Evolutionary conservation across 2,329 filamentous ascomycete species (phyloP).

Genomic region (Calonectria naviculata): DNA sequence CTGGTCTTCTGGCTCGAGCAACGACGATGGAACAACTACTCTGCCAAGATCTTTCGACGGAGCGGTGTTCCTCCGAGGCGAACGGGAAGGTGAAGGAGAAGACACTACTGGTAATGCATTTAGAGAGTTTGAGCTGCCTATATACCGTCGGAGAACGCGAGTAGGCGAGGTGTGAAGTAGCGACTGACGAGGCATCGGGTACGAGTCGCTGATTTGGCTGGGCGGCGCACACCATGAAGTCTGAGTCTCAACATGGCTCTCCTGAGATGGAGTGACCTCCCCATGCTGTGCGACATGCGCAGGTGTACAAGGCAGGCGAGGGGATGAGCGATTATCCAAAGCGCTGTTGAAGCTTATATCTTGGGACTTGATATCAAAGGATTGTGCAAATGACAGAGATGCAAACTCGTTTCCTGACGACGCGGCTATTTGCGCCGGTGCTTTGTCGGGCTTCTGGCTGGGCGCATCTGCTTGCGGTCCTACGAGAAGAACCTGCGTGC

Average conservation of each 20-base stretch:
- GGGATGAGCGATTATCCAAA: constrained; percentile 56
- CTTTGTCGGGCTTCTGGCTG: not conserved
- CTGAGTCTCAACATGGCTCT: constrained; percentile 33
- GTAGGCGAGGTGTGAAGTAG: constrained; percentile 56
- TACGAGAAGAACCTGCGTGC: constrained; percentile 19
- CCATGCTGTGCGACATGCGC: not conserved
- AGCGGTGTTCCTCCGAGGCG: constrained; percentile 7
- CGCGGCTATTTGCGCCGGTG: not conserved
- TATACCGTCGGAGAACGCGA: constrained; percentile 60
- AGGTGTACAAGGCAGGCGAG: constrained; percentile 31
- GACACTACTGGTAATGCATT: constrained; percentile 38
- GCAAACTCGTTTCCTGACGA: constrained; percentile 24
- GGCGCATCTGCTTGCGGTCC: not conserved
- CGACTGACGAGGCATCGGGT: constrained; percentile 50
- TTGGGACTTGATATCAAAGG: constrained; percentile 46
- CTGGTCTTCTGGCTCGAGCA: constrained; percentile 27
- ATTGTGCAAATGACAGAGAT: constrained; percentile 29
- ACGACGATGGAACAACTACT: constrained; percentile 39
- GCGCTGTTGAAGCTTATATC: constrained; percentile 58
- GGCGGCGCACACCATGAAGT: constrained; percentile 56
- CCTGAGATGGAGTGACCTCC: constrained; percentile 17
- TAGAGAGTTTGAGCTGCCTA: constrained; percentile 46
- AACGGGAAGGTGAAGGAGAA: constrained; percentile 28
- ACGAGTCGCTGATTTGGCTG: constrained; percentile 67
- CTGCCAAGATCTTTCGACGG: not conserved